Evolutionary conservation across 257 asterid genomes (phyloP), one percentile per base, ranked within the genome.

Genomic region (Rauvolfia tetraphylla): DNA sequence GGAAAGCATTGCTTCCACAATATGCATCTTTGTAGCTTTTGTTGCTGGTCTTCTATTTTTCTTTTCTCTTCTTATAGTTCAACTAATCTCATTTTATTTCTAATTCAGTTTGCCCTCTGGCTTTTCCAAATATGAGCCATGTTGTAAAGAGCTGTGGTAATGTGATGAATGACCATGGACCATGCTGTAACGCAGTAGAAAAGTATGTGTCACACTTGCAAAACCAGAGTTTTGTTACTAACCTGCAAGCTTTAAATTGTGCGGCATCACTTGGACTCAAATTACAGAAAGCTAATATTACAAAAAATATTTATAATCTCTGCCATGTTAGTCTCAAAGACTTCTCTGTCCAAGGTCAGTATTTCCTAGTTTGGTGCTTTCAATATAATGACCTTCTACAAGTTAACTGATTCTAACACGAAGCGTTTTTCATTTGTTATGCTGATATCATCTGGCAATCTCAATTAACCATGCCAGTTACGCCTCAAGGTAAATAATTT

Each of bases 311-410:
- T 68, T 93, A 90, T 75, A 84, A 79, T 80, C 92, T 89, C 46
- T 95, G 99, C 76, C 97, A 70, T 79, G 79, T 93, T 71, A 93
- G 90, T 87, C 98, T 95, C 78, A 95, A 93, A 87, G 98, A 95
- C 78, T 95, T 95, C 87, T 95, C 99, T 54, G 95, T 95, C 75
- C 99, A 95, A 93, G 99, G 99, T 93, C 73, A 75, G 87, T 89
- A 59, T 71, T 29, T 79, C 74, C 76, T 66, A 72, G 10, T 23
- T 54, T 54, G 51, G 29, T 57, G 54, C 63, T 75, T 59, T 14
- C 17, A n/a, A 23, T 41, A 57, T 23, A 33, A 68, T n/a, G 63
- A 44, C n/a, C 48, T 8, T 74, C 42, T 9, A 42, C 13, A 23
- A 3, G 38, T 53, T 44, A 48, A 9, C 68, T 62, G 82, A 73